These are phyloP conservation scores for Saxispiralis lemnorum DNA, from an alignment of 495 filamentous ascomycete genomes.

Conservation along the genomic window DNA sequence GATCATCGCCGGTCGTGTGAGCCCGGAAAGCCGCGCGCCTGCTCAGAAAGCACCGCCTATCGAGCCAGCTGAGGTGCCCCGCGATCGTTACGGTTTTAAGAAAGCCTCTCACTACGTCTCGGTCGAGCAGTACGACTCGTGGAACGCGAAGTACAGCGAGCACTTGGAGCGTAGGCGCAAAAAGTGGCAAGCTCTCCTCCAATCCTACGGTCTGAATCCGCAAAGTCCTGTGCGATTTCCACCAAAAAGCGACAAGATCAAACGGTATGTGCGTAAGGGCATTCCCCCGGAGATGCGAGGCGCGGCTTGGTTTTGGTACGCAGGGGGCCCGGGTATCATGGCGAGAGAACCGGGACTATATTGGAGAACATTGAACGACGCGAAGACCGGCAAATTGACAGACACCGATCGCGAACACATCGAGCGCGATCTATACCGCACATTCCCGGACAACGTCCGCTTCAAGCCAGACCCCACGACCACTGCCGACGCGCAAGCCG, in stretches of 20 bases:
- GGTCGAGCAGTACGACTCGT: slow-evolving; percentile 60
- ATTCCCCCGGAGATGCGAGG: slow-evolving; percentile 86
- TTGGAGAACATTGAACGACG: slow-evolving; percentile 43
- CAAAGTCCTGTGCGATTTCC: slow-evolving; percentile 64
- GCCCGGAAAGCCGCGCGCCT: slow-evolving; percentile 6
- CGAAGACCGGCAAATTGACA: slow-evolving; percentile 42
- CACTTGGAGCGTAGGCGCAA: slow-evolving; percentile 49
- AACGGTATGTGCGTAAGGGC: slow-evolving; percentile 85
- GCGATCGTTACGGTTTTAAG: slow-evolving; percentile 83
- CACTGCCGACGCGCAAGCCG: slow-evolving; percentile 15
- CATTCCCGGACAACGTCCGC: slow-evolving; percentile 84
- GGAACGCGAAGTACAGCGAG: slow-evolving; percentile 53
- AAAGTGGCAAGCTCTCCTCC: slow-evolving; percentile 68
- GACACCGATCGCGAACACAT: slow-evolving; percentile 74
- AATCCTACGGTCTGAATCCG: slow-evolving; percentile 55
- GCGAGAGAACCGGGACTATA: slow-evolving; percentile 60
- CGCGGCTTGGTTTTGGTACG: slow-evolving; percentile 93
- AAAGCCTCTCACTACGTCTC: slow-evolving; percentile 71
- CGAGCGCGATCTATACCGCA: slow-evolving; percentile 84
- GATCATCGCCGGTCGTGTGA: slow-evolving; percentile 8
- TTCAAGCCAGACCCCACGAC: slow-evolving; percentile 56
- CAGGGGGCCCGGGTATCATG: slow-evolving; percentile 65
- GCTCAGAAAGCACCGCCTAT: slow-evolving; percentile 9
- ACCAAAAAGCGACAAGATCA: slow-evolving; percentile 58
- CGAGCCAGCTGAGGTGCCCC: slow-evolving; percentile 18